Conservation (phyloP, 768 basidiomycete genomes). For the Collybiopsis luxurians region DNA sequence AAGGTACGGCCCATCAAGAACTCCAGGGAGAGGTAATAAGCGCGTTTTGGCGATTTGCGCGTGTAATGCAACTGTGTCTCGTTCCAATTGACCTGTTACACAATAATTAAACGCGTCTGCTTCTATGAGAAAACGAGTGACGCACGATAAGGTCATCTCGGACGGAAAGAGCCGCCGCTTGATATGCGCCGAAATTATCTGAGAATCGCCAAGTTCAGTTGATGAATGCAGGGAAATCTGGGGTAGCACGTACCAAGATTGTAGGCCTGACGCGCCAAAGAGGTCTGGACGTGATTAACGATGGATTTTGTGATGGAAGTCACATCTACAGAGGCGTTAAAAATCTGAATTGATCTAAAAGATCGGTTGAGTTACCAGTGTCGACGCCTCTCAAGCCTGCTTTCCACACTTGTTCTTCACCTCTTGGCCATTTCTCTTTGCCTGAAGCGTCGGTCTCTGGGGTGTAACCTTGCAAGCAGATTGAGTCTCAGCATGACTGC, state of each 20-base stretch:
- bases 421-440: constrained; percentile 83
- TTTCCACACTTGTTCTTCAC: constrained; percentile 77
- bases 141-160: constrained; percentile 84
- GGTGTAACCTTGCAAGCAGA: constrained; percentile 54
- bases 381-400: constrained; percentile 54
- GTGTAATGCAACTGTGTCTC: constrained; percentile 74
- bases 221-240: not conserved
- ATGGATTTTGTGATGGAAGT: constrained; percentile 67
- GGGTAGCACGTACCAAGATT: constrained; percentile 57
- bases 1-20: constrained; percentile 85
- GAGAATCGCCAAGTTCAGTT: not conserved
- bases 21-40: constrained; percentile 95
- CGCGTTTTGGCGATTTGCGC: constrained; percentile 82
- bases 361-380: constrained; percentile 38
- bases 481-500: too few relatives aligned
- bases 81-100: constrained; percentile 75
- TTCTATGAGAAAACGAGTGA: not conserved
- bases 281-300: constrained; percentile 84
- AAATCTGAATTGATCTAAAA: not conserved
- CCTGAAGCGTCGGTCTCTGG: constrained; percentile 76
- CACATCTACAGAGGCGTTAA: constrained; percentile 45
- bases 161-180: constrained; percentile 84
- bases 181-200: constrained; percentile 86
- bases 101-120: constrained; percentile 6
- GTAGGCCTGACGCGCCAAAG: constrained; percentile 87